These are phyloP conservation scores for Backusella westeae DNA, from an alignment of 192 early-diverging fungal genomes.

Conservation along the genomic window DNA sequence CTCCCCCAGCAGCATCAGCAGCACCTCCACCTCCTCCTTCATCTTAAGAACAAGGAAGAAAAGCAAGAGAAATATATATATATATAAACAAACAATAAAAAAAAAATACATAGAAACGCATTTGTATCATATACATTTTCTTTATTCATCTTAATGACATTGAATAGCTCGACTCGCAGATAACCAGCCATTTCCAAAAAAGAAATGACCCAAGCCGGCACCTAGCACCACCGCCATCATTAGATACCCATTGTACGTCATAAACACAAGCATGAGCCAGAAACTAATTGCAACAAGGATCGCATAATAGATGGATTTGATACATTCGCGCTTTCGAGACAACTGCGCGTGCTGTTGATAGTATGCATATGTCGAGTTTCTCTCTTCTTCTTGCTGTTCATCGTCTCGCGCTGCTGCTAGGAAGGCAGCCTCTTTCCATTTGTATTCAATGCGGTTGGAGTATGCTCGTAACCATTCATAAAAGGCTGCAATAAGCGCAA, in stretches of 20 bases:
- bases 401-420: not conserved
- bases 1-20: constrained; percentile 18
- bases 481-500: constrained; percentile 46
- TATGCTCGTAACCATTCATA: constrained; percentile 47
- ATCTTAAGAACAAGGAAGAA: not conserved
- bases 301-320: constrained; percentile 61
- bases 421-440: not conserved
- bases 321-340: constrained; percentile 31
- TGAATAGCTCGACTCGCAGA: constrained; percentile 21
- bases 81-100: not conserved
- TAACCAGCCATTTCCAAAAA: constrained; percentile 35
- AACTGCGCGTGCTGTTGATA: not conserved
- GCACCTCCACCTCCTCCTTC: constrained; percentile 29
- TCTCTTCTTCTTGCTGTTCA: not conserved
- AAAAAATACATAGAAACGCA: not conserved
- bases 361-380: not conserved
- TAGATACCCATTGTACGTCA: constrained; percentile 82
- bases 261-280: constrained; percentile 79
- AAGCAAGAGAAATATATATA: not conserved
- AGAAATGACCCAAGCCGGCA: constrained; percentile 62
- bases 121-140: not conserved
- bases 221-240: constrained; percentile 67
- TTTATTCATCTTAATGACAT: constrained; percentile 23
- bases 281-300: constrained; percentile 65
- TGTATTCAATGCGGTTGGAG: not conserved